phyloP scores from a whole-genome alignment of 2,329 filamentous ascomycete species.

The Bipolaris bicolor region DNA sequence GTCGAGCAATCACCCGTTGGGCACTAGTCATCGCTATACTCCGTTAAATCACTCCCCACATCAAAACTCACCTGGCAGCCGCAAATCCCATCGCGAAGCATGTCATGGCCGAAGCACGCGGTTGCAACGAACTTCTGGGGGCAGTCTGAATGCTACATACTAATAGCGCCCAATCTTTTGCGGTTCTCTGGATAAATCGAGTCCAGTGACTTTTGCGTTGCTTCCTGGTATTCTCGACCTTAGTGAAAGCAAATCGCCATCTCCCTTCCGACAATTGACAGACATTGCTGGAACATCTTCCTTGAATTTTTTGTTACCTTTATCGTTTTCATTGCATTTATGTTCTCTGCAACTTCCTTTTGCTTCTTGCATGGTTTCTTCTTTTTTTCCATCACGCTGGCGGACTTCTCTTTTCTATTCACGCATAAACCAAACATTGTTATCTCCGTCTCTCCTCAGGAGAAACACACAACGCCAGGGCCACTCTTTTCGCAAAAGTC shows the following conservation, averaged over 20 bases:
- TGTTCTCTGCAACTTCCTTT: not conserved
- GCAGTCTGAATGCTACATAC: conserved; percentile 23
- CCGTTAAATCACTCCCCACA: conserved; percentile 30
- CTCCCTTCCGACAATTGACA: not conserved
- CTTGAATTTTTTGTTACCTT: not conserved
- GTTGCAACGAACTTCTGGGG: conserved; percentile 21
- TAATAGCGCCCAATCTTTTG: not conserved
- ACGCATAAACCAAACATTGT: not conserved
- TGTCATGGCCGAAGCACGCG: conserved; percentile 9
- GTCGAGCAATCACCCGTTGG: conserved; percentile 41
- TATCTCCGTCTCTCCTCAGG: not conserved
- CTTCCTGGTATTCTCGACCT: too few species aligned
- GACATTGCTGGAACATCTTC: not conserved
- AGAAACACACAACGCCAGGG: conserved; percentile 24
- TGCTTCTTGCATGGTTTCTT: not conserved
- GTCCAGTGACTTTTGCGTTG: not conserved
- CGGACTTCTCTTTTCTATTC: not conserved
- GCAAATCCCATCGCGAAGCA: conserved; percentile 10
- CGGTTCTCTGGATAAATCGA: too few species aligned
- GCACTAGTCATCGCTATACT: conserved; percentile 51
- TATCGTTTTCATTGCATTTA: not conserved
- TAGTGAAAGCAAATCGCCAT: not conserved
- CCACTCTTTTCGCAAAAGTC: conserved; percentile 21
- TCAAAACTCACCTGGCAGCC: conserved; percentile 11
- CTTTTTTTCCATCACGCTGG: not conserved